These are phyloP conservation scores for Heterobasidion occidentale DNA, from an alignment of 1,284 basidiomycete species.

Conservation along the genomic window DNA sequence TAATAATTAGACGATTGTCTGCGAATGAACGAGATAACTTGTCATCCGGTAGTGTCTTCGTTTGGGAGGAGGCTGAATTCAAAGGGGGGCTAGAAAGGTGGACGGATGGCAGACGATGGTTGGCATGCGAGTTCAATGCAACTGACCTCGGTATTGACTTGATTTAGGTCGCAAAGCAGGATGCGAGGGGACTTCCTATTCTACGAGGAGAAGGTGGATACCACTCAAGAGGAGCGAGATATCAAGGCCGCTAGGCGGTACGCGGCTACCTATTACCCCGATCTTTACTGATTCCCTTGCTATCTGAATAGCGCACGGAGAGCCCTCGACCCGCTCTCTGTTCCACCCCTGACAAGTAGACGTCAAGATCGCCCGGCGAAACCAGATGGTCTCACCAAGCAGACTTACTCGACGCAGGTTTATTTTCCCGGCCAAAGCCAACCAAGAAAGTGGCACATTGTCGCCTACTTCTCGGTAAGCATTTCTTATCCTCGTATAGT, in stretches of 20 bases:
- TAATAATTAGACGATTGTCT: slow-evolving; percentile 62
- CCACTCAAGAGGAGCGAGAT: slow-evolving; percentile 65
- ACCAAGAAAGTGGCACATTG: slow-evolving; percentile 69
- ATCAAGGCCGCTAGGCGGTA: slow-evolving; percentile 67
- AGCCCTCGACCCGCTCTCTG: slow-evolving; percentile 50
- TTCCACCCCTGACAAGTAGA: slow-evolving; percentile 47
- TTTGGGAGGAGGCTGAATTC: slow-evolving; percentile 77
- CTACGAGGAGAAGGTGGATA: slow-evolving; percentile 74
- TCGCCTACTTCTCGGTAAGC: slow-evolving; percentile 69
- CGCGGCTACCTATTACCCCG: slow-evolving; percentile 11
- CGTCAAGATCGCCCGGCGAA: slow-evolving; percentile 68
- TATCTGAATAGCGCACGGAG: slow-evolving; percentile 41
- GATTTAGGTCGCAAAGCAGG: slow-evolving; percentile 66
- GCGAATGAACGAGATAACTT: slow-evolving; percentile 61
- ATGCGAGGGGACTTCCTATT: slow-evolving; percentile 77
- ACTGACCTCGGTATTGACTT: neutral
- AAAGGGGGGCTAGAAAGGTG: slow-evolving; percentile 69
- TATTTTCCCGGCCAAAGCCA: slow-evolving; percentile 46
- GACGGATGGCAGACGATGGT: slow-evolving; percentile 75
- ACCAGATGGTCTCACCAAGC: slow-evolving; percentile 68
- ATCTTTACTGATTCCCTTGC: slow-evolving; percentile 9
- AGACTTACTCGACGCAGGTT: slow-evolving; percentile 70
- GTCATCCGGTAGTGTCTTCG: slow-evolving; percentile 65
- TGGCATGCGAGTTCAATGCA: slow-evolving; percentile 10
- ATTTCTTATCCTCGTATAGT: slow-evolving; percentile 7